Percentiles rank a stretch among this genome's conserved stretches.
Evolutionary conservation across 208 protist genomes (phyloP).

Genomic region (Wallacemonas rigidus): DNA sequence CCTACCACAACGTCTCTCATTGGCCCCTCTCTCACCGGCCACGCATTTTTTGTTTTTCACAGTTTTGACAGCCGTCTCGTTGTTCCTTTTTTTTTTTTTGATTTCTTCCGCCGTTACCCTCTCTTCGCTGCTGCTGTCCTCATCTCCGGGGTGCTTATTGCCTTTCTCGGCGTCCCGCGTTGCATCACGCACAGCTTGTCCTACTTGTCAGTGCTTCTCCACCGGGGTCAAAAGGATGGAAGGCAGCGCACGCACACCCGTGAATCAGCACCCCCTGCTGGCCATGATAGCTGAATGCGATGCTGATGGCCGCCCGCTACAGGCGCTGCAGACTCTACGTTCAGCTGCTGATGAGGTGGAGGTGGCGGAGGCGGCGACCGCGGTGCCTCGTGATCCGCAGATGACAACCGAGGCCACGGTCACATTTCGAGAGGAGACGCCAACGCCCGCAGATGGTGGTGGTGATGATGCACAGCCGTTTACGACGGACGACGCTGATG

Average conservation of each 20-base stretch:
- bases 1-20: neutral
- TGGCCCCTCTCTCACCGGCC: neutral
- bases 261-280: constrained; percentile 17
- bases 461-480: no score
- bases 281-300: constrained; percentile 26
- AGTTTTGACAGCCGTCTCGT: neutral
- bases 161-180: no score
- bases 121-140: no score
- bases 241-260: neutral
- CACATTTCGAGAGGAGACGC: no score
- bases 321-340: constrained; percentile 29
- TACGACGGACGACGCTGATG: no score
- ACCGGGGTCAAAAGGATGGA: no score
- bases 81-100: neutral
- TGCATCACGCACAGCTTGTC: no score
- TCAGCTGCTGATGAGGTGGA: constrained; percentile 1
- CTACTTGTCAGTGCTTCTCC: no score
- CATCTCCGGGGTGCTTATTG: no score
- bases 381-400: neutral
- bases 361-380: neutral
- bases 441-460: no score
- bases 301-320: constrained; percentile 9
- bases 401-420: neutral
- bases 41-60: neutral
- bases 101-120: neutral